Conservation (phyloP, 257 asterid species). For the Handroanthus guayacan region DNA sequence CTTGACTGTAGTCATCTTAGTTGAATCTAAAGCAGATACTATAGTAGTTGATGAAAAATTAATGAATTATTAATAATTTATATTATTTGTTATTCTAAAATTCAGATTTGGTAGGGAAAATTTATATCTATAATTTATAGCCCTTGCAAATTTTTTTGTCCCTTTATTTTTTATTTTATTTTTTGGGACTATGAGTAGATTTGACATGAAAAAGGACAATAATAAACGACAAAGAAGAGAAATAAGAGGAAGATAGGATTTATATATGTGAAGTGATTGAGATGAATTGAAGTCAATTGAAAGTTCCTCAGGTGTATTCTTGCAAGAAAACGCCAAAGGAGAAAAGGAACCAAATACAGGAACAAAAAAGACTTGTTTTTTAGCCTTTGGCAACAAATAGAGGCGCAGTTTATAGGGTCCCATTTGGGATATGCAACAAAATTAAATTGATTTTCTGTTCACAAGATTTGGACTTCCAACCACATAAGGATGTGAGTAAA, state of each 20-base stretch:
- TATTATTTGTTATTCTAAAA: too few relatives aligned
- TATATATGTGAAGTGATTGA: constrained; percentile 13
- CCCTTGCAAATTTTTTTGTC: too few relatives aligned
- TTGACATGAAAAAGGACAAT: constrained; percentile 11
- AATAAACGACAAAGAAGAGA: constrained; percentile 3
- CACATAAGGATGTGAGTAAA: background rate
- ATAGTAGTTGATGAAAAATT: too few relatives aligned
- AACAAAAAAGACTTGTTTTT: constrained; percentile 19
- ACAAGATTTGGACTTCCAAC: background rate
- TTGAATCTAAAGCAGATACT: too few relatives aligned
- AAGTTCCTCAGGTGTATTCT: constrained; percentile 17
- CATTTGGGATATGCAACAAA: constrained; percentile 22
- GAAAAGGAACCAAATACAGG: constrained; percentile 24
- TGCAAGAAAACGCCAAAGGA: constrained; percentile 22
- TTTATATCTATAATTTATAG: too few relatives aligned
- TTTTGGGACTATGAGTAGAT: background rate
- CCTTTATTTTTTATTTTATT: background rate
- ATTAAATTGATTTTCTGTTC: background rate
- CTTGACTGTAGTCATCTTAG: too few relatives aligned
- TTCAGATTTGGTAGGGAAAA: too few relatives aligned
- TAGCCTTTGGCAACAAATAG: constrained; percentile 6
- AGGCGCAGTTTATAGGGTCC: constrained; percentile 18
- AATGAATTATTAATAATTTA: too few relatives aligned
- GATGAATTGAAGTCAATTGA: constrained; percentile 38
- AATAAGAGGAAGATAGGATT: background rate